phyloP scores from a whole-genome alignment of 306 rosid species.

The Gleditsia sinensis region DNA sequence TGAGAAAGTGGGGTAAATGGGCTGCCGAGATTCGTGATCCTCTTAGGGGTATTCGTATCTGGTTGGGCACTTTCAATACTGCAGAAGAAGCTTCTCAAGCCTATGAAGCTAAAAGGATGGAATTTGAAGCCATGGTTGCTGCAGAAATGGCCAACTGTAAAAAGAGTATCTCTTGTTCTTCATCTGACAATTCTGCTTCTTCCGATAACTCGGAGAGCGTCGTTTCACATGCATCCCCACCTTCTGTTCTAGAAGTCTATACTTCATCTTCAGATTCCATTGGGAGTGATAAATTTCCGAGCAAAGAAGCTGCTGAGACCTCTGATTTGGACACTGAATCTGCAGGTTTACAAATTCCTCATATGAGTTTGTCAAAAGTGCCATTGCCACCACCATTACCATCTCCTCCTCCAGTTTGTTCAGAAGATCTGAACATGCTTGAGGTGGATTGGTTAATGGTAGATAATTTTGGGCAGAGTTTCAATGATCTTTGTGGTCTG shows the following conservation, averaged over 20 bases:
- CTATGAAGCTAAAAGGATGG: slow-evolving; percentile 58
- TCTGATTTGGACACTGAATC: neutral
- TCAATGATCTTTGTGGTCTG: slow-evolving; percentile 49
- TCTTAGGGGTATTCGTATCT: slow-evolving; percentile 45
- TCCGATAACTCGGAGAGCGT: slow-evolving; percentile 45
- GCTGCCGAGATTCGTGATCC: slow-evolving; percentile 97
- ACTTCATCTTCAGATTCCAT: slow-evolving; percentile 39
- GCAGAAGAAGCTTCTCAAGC: slow-evolving; percentile 76
- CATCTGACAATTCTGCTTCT: slow-evolving; percentile 21
- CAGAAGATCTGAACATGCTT: slow-evolving; percentile 36
- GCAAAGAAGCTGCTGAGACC: slow-evolving; percentile 32
- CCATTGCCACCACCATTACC: slow-evolving; percentile 18
- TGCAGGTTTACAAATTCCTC: neutral
- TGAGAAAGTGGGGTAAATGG: slow-evolving; percentile 90
- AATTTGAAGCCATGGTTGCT: slow-evolving; percentile 42
- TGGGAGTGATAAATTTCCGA: slow-evolving; percentile 7
- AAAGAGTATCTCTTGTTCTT: slow-evolving; percentile 23
- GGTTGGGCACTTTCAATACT: slow-evolving; percentile 84
- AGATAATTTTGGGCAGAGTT: slow-evolving; percentile 42
- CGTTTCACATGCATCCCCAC: slow-evolving; percentile 54
- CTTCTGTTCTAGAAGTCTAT: slow-evolving; percentile 67
- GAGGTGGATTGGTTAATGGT: slow-evolving; percentile 43
- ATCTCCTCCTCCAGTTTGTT: slow-evolving; percentile 17
- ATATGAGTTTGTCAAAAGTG: neutral
- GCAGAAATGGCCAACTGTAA: neutral